Base-by-base conservation (phyloP, 805 yeast genomes). In the Jamesozyma piceae region DNA sequence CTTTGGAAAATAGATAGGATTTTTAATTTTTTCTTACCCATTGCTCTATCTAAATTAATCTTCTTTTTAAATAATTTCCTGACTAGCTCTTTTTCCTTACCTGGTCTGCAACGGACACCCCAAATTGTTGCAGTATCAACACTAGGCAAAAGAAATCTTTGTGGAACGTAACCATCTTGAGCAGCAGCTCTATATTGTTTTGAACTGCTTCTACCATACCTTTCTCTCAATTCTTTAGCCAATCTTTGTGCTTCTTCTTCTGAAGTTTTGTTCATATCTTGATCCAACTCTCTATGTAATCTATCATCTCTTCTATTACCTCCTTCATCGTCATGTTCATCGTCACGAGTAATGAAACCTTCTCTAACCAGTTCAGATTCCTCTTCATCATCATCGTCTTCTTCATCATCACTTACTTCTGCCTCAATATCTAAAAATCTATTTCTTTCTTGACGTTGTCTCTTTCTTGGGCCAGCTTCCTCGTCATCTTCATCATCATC, bases 381-480 rank as follows among this genome's bases (percentile, higher is more conserved):
- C 52, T 82, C 97, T 49, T 90, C 97, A 38, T 88, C 97, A 47
- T 89, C 97, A 48, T 87, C 90, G 51, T 63, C 67, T 2, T 90
- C 97, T 43, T 92, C 97, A 51, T 92, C 97, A 47, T 90, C 97
- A 63, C 90, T 95, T 44, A 92, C 98, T 63, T 90, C 97, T 46
- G 97, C 98, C 71, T 92, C 97, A 42, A 92, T 95, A 84, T 92
- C 98, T 66, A 92, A 73, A 64, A 88, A 92, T 71, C 83, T 89
- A 63, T 90, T 90, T 46, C 84, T 72, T 38, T 66, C 70, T 44
- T 62, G 69, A 46, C 73, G 69, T 55, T 65, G 61, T 60, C 72
- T 61, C 62, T 68, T 63, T 59, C 67, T 50, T 55, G 69, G 60
- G 52, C 72, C 68, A 4, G 69, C 71, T n/a, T 65, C 64, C 5